Evolutionary conservation across 139 green algal genomes (phyloP).

Genomic region (Chlorella sp.): DNA sequence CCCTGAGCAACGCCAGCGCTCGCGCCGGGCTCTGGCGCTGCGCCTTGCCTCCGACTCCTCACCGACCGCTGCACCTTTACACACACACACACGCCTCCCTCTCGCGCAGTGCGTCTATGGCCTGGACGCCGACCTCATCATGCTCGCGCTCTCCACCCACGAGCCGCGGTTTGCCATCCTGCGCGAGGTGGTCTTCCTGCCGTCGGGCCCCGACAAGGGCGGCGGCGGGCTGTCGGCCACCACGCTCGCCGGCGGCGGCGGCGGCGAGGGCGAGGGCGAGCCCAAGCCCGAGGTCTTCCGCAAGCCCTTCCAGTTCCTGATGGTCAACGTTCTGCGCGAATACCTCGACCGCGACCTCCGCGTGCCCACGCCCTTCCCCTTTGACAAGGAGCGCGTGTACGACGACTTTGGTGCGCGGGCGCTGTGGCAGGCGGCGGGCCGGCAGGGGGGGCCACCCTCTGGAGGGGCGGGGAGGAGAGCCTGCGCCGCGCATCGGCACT

Average conservation of each 20-base stretch:
- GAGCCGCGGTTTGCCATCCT: conserved; percentile 92
- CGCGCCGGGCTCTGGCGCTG: too few species aligned
- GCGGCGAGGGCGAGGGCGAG: background rate
- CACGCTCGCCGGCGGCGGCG: background rate
- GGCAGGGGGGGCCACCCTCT: background rate
- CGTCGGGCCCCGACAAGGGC: background rate
- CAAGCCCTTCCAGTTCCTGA: conserved; percentile 95
- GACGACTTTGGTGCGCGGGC: conserved; percentile 74
- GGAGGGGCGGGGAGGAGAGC: too few species aligned
- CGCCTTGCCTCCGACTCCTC: too few species aligned
- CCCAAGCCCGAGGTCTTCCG: conserved; percentile 60
- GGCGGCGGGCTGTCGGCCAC: background rate
- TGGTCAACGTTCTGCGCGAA: conserved; percentile 88
- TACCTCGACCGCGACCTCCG: conserved; percentile 92
- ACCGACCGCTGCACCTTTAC: too few species aligned
- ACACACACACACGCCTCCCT: too few species aligned
- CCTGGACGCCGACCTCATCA: conserved; percentile 99
- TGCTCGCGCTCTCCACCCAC: conserved; percentile 93
- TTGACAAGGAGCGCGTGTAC: conserved; percentile 75
- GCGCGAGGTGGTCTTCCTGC: conserved; percentile 66
- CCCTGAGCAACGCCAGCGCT: too few species aligned
- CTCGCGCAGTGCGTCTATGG: conserved; percentile 99
- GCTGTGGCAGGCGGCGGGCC: background rate
- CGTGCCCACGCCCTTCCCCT: conserved; percentile 43
- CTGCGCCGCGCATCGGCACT: too few species aligned